Conservation (phyloP, 202 grass and related monocot species). For the Panicum virgatum region DNA sequence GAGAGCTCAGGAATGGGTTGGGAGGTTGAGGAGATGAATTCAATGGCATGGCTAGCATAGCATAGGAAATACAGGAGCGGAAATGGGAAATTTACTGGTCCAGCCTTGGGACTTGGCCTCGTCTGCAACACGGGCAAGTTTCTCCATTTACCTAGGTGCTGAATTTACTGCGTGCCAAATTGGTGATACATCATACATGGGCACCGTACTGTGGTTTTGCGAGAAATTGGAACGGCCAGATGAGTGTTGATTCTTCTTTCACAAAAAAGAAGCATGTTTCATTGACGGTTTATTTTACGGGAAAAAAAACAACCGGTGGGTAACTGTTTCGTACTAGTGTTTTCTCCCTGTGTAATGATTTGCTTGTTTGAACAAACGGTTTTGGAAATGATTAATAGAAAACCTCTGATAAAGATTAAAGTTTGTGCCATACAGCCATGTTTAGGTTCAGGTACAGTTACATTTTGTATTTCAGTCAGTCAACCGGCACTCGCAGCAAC, state of each 20-base stretch:
- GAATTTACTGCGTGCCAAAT: neutral
- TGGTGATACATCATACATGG: neutral
- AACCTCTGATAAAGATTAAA: too few species aligned
- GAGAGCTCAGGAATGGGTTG: neutral
- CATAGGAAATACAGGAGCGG: neutral
- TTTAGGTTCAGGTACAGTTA: too few species aligned
- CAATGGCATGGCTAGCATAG: neutral
- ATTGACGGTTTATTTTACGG: too few species aligned
- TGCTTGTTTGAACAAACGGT: too few species aligned
- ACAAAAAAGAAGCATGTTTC: neutral
- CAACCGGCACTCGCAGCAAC: too few species aligned
- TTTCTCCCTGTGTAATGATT: too few species aligned
- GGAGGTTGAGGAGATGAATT: neutral
- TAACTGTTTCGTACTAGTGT: too few species aligned
- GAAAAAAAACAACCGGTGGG: too few species aligned
- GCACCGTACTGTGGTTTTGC: neutral
- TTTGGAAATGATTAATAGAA: too few species aligned
- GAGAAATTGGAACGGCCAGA: neutral
- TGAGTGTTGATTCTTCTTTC: neutral
- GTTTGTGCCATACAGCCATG: too few species aligned
- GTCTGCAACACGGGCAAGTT: neutral
- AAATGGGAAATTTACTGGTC: neutral
- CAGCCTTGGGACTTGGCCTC: conserved; percentile 1
- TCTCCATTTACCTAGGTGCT: neutral
- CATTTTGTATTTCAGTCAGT: too few species aligned